phyloP scores from a whole-genome alignment of 805 yeast species.

The Metschnikowia shivogae region DNA sequence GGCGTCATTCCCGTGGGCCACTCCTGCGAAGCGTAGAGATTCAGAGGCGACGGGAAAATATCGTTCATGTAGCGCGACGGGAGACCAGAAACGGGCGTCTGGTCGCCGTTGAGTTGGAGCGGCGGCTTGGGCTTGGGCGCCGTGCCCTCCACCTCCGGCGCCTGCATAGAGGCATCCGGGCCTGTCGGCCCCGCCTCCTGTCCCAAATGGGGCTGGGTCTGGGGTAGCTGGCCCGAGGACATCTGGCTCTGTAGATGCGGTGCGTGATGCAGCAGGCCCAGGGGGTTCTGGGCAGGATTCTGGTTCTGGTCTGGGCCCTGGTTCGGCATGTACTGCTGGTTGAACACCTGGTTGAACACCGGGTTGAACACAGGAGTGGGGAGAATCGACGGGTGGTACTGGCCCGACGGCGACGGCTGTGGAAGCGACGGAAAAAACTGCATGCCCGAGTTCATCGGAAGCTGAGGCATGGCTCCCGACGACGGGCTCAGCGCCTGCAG shows the following conservation, averaged over 20 bases:
- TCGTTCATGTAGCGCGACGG: slow-evolving; percentile 72
- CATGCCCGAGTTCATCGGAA: slow-evolving; percentile 23
- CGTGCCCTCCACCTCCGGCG: slow-evolving; percentile 5
- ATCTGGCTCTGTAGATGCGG: background rate
- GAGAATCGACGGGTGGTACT: slow-evolving; percentile 18
- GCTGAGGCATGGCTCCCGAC: slow-evolving; percentile 36
- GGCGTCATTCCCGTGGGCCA: slow-evolving; percentile 43
- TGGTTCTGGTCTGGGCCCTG: background rate
- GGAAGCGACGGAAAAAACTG: slow-evolving; percentile 24
- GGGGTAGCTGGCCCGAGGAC: background rate
- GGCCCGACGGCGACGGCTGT: slow-evolving; percentile 26
- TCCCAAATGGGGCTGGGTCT: background rate
- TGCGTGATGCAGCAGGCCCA: background rate
- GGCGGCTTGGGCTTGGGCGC: slow-evolving; percentile 16
- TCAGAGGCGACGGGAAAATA: slow-evolving; percentile 78
- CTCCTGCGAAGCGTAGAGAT: slow-evolving; percentile 55
- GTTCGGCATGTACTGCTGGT: slow-evolving; percentile 16
- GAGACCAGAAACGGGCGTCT: slow-evolving; percentile 65
- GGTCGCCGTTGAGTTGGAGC: slow-evolving; percentile 43
- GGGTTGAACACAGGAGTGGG: slow-evolving; percentile 36
- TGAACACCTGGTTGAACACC: slow-evolving; percentile 23
- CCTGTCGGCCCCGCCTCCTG: no score
- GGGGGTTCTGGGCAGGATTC: background rate
- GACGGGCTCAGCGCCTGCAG: slow-evolving; percentile 41
- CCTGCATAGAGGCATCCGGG: background rate